A percentile compares a stretch with the other conserved stretches of the same genome.
Evolutionary conservation across 2,329 filamentous ascomycete species (phyloP).

Genomic region (Diaporthe sp.): DNA sequence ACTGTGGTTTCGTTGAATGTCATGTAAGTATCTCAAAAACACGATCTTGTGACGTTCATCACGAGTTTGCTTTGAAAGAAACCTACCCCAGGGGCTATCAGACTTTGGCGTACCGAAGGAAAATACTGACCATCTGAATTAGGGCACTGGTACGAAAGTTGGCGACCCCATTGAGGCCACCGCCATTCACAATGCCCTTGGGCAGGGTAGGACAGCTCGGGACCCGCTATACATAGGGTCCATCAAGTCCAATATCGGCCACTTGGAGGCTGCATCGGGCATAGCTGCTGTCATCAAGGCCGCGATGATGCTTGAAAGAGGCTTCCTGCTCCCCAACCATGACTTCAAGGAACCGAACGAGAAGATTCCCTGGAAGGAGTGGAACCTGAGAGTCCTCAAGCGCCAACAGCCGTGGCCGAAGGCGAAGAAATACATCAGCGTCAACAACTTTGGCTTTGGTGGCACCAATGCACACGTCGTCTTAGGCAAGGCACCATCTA

Average conservation of each 20-base stretch:
- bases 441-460: constrained; percentile 61
- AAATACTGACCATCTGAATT: constrained; percentile 38
- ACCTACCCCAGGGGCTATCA: no score
- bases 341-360: constrained; percentile 61
- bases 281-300: constrained; percentile 64
- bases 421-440: constrained; percentile 60
- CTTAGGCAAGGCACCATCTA: constrained; percentile 50
- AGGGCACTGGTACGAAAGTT: constrained; percentile 59
- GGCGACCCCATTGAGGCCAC: constrained; percentile 58
- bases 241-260: constrained; percentile 55
- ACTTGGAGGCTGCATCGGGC: constrained; percentile 61
- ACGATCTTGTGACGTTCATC: neutral
- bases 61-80: neutral
- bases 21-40: neutral
- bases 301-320: constrained; percentile 60
- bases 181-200: constrained; percentile 51
- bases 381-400: constrained; percentile 59
- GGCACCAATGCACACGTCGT: constrained; percentile 58
- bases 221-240: constrained; percentile 48
- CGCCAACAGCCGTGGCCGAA: constrained; percentile 57
- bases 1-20: constrained; percentile 53
- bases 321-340: constrained; percentile 60
- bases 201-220: constrained; percentile 39
- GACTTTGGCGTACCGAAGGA: no score
- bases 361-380: constrained; percentile 60